Conservation (phyloP, 805 yeast genomes). For the Hemisphaericaspora nanyangensis region DNA sequence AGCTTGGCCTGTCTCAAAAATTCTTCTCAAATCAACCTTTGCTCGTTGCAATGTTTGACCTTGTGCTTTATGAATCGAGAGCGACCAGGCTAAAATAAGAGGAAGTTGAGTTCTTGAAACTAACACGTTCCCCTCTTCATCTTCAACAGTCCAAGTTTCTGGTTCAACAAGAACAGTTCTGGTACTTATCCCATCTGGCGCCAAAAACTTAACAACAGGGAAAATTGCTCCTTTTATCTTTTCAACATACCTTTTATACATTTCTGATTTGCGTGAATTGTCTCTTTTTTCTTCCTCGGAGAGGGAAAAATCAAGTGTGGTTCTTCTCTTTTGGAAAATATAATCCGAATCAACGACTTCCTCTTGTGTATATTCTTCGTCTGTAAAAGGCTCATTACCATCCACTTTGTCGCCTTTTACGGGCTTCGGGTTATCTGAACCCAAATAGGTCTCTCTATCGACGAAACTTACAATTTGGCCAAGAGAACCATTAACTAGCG, state of each 20-base stretch:
- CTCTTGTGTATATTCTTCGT: too few species aligned
- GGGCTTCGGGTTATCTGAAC: constrained; percentile 5
- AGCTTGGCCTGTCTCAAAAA: constrained; percentile 92
- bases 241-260: constrained; percentile 40
- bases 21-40: constrained; percentile 77
- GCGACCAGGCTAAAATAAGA: constrained; percentile 90
- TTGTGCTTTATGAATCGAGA: constrained; percentile 93
- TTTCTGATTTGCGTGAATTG: constrained; percentile 44
- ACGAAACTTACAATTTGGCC: constrained; percentile 63
- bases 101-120: constrained; percentile 83
- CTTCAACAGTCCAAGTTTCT: constrained; percentile 78
- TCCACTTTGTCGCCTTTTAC: too few species aligned
- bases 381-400: too few species aligned
- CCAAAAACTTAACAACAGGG: constrained; percentile 76
- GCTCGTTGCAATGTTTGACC: constrained; percentile 83
- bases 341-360: too few species aligned
- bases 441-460: constrained; percentile 38
- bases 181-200: constrained; percentile 62
- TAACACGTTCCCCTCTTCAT: constrained; percentile 61
- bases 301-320: too few species aligned
- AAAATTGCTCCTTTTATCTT: constrained; percentile 46
- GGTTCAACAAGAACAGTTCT: constrained; percentile 77
- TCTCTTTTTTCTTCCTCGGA: constrained; percentile 21
- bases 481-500: constrained; percentile 72
- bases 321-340: too few species aligned